Base-by-base conservation (phyloP, 768 basidiomycete genomes). In the Lactifluus rugatus region DNA sequence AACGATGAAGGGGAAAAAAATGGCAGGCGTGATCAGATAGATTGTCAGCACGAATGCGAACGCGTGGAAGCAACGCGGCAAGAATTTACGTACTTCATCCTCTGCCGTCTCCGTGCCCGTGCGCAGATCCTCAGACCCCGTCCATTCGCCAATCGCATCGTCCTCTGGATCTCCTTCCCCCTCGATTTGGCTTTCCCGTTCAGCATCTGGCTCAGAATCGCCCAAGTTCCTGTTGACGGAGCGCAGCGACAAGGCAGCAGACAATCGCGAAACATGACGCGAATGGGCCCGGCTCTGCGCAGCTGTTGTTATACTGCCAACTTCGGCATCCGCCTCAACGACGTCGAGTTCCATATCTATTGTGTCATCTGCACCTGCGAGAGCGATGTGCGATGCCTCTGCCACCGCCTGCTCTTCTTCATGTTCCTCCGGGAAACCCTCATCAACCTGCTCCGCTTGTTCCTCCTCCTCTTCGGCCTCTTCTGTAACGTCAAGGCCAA, bases 401-500 rank as follows among this genome's bases (percentile, higher is more conserved):
- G 53, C 56, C 14, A 58, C 25, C 21, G 32, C 21, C 6, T 2
- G 44, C 9, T 49, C 61, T 44, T 67, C 63, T 13, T 67, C 53
- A 13, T 48, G 48, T 54, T 62, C 68, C 32, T 62, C 69, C 48
- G 63, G 65, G 51, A 72, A 70, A 26, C 68, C 26, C 41, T 47
- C 46, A 17, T 28, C 44, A 11, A 31, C 25, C 28, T 39, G 25
- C 5, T 47, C 49, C 5, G 11, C 36, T 28, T 36, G 28, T 69
- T 3, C 66, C 58, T 45, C 66, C 68, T 17, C 68, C 49, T 78
- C 80, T 58, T 75, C 77, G 42, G 89, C 83, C 66, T 89, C 88
- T 58, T 87, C 83, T 2, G 87, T 83, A 57, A 83, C 81, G 60
- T 92, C 88, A 56, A 93, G 67, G 11, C 89, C 88, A 70, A 92